Evolutionary conservation across 2,329 filamentous ascomycete genomes (phyloP), one percentile per base, ranked within the genome.

Genomic region (Colletotrichum karsti): DNA sequence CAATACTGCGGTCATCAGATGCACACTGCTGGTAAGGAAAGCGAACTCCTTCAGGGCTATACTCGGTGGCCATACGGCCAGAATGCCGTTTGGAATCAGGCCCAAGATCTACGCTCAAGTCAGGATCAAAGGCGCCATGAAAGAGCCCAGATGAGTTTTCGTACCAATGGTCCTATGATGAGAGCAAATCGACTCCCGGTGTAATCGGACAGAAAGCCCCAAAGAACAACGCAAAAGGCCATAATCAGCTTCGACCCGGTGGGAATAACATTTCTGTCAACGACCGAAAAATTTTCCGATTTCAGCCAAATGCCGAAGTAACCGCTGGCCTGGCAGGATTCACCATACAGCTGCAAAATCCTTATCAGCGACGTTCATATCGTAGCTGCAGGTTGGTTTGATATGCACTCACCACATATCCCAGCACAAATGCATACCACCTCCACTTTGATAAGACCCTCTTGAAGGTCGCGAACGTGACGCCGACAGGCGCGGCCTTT

Each of bases 281-380:
- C 67, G 5, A 75, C 74, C 1, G 74, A 74, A 61, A 72, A 74
- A 12, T 71, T 63, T 41, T 73, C 72, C 1, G 70, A 64, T 60
- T 72, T 74, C 53, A 74, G 70, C 73, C 73, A 74, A 50, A 74
- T 74, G 30, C 67, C 72, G 53, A 74, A 74, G 46, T 65, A 65
- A 4, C 62, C 56, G 12, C 46, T 46, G 2, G 62, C 37, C 39
- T 65, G 55, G 30, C 62, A 65, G n/a, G 62, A 65, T 28, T 35
- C 44, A 3, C 62, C 62, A 18, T 65, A 65, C 13, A 65, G 56
- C 62, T 65, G 39, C 33, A 22, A 24, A 6, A 7, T 15, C 9
- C n/a, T 24, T n/a, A 20, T 57, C 24, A 67, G 57, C 30, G 15
- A 33, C 10, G n/a, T 22, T n/a, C 4, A 9, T 7, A 3, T 37